These are phyloP conservation scores for Fusarium sp. DNA, from an alignment of 2,329 filamentous ascomycete genomes.

Conservation along the genomic window DNA sequence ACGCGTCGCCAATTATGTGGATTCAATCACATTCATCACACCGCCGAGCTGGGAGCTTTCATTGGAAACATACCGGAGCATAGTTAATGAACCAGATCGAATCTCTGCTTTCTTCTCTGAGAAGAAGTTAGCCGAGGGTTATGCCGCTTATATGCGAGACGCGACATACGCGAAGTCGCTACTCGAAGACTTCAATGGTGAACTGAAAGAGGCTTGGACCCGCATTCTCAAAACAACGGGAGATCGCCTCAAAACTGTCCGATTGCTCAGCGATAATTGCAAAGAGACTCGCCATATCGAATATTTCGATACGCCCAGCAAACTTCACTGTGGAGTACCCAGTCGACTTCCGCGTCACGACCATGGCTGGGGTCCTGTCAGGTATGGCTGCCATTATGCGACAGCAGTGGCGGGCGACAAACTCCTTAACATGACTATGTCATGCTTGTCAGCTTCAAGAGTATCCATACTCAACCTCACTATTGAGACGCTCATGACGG, in stretches of 20 bases:
- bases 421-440: neutral
- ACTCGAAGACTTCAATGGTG: neutral
- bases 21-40: neutral
- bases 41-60: neutral
- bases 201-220: neutral
- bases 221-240: neutral
- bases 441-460: neutral
- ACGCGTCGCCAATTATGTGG: neutral
- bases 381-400: no score
- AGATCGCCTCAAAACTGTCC: neutral
- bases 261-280: neutral
- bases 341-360: no score
- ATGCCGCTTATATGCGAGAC: neutral
- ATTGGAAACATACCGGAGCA: neutral
- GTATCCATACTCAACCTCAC: neutral
- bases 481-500: neutral
- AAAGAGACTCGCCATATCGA: neutral
- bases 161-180: neutral
- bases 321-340: fast-evolving
- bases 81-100: neutral
- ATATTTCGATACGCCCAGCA: neutral
- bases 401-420: neutral
- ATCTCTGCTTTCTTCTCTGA: no score
- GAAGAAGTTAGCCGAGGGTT: neutral
- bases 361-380: no score